A percentile compares a stretch with the other conserved stretches of the same genome.
Conservation (phyloP, 805 yeast genomes). For the Babjeviella inositovora region DNA sequence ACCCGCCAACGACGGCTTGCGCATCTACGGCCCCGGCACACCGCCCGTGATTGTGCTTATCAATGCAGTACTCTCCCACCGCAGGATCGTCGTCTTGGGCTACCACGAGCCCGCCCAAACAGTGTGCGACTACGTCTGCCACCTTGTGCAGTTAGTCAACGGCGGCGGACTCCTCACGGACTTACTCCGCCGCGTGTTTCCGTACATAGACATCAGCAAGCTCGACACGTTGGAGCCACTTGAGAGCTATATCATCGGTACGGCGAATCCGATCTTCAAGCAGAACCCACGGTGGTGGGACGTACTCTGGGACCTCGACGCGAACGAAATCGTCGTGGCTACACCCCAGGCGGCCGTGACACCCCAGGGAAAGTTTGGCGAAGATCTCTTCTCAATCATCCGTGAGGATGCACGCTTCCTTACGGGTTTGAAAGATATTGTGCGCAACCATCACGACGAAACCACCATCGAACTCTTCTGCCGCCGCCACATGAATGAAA, state of each 20-base stretch:
- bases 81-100: slow-evolving; percentile 18
- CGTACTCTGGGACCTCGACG: slow-evolving; percentile 41
- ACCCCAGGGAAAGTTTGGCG: slow-evolving; percentile 2
- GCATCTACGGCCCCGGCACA: slow-evolving; percentile 23
- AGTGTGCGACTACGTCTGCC: slow-evolving; percentile 21
- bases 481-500: slow-evolving; percentile 24
- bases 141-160: slow-evolving; percentile 19
- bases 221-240: slow-evolving; percentile 27
- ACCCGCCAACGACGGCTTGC: slow-evolving; percentile 15
- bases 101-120: slow-evolving; percentile 21
- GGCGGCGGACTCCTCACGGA: slow-evolving; percentile 25
- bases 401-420: slow-evolving; percentile 26
- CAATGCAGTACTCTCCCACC: slow-evolving; percentile 19
- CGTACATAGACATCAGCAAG: slow-evolving; percentile 46
- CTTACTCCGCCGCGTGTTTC: slow-evolving; percentile 25
- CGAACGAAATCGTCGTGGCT: slow-evolving; percentile 18
- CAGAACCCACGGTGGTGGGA: slow-evolving; percentile 41
- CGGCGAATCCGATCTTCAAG: slow-evolving; percentile 51
- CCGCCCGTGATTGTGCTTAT: slow-evolving; percentile 19
- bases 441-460: slow-evolving; percentile 26
- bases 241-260: slow-evolving; percentile 38
- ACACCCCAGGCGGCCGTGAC: slow-evolving; percentile 4
- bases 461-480: slow-evolving; percentile 23
- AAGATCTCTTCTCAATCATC: slow-evolving; percentile 12
- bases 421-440: slow-evolving; percentile 20